Evolutionary conservation across 1,284 basidiomycete genomes (phyloP), one percentile per base, ranked within the genome.

Genomic region (Apiotrichum domesticum): DNA sequence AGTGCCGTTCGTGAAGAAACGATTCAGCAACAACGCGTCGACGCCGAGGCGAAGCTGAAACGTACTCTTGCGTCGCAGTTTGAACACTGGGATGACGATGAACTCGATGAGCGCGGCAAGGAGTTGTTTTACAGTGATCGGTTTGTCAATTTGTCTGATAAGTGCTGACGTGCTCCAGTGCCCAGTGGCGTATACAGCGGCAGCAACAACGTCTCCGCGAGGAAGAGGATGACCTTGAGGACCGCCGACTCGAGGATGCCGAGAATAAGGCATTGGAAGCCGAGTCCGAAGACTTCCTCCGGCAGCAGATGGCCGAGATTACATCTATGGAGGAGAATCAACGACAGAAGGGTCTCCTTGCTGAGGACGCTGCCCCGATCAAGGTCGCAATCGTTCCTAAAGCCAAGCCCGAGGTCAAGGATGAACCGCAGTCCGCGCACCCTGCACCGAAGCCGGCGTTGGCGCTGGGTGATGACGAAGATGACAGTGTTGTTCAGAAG

Each of bases 271-370:
- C 90, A 63, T 79, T 93, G 21, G 85, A 88, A 44, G 81, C 84
- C 34, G 90, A 93, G 75, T 90, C 88, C 0, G 90, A 93, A 73
- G 86, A 85, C 60, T 92, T 93, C 80, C 80, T 93, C 52, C 87
- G 88, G 42, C 81, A 84, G 54, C 90, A 94, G 70, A 90, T 92
- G 87, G 88, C 88, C 61, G 90, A 94, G 72, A 85, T 93, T 83
- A 87, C 89, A 59, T 85, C 87, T 0, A 77, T 93, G 34, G 88
- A 88, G 21, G 87, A 88, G 48, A 86, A 90, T 68, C 89, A 94
- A 68, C 85, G 88, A 57, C 88, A 88, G 66, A 87, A 87, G 10
- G 90, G 91, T 34, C 81, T 93, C 73, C 77, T 94, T n/a, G 81
- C 92, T 29, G 91, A 94, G 63, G 90, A 94, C 62, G 88, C 88